Evolutionary conservation across 345 rosid genomes (phyloP), one percentile per base, ranked within the genome.

Genomic region (Bruguiera gymnorhiza): DNA sequence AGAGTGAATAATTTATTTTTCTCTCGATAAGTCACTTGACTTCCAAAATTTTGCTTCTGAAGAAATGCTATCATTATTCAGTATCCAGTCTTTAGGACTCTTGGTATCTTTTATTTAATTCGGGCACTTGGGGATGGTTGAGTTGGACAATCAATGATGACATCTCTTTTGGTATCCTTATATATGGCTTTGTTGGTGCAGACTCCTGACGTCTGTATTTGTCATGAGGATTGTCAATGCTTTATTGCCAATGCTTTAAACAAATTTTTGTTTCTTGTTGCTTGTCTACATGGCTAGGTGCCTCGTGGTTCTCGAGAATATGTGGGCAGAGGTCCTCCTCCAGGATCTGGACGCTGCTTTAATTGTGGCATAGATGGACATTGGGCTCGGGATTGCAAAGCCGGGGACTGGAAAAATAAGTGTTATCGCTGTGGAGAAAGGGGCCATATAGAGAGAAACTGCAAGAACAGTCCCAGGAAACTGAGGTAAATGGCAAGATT

Each of bases 351-450:
- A 30, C 92, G 98, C 43, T 94, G 98, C 74, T 94, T 94, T 62
- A 94, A 91, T 11, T 94, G 98, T 71, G 98, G 98, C 53, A 84
- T 91, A 65, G 98, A 94, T 85, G 98, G 98, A 20, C 98, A 94
- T 29, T 89, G 97, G 98, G 97, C 97, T 65, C 80, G 97, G 56
- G 98, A 94, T 80, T 91, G 97, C 85, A 94, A 88, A 64, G 95
- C 96, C 64, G 98, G 98, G 32, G 98, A 92, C 78, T 90, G 98
- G 97, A 92, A 92, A 79, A 94, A 91, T 73, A 91, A 89, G 75
- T 94, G 98, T 72, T 94, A 91, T 66, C 94, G 97, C 59, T 94
- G 98, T 81, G 98, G 97, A 21, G 98, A 89, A 75, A 76, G 97
- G 65, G 98, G 97, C 48, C 98, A 94, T 80, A 88, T 91, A 65